These are phyloP conservation scores for Cicer yamashitae DNA, from an alignment of 306 rosid species.

Conservation along the genomic window DNA sequence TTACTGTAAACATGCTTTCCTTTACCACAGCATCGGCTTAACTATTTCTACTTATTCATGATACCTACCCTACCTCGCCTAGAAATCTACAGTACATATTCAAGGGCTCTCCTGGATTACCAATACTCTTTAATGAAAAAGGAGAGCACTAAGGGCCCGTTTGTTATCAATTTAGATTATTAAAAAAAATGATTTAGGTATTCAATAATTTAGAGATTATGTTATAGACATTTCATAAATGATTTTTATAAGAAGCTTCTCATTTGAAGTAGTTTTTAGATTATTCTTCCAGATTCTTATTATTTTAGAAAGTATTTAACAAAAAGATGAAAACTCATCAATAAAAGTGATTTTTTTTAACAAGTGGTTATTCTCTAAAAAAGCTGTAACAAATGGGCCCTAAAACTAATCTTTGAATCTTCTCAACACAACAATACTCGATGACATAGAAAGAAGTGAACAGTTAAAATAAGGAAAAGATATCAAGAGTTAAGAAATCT, in stretches of 20 bases:
- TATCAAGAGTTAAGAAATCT: slow-evolving; percentile 24
- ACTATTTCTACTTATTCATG: slow-evolving; percentile 19
- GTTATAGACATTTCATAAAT: no score
- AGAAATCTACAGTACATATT: slow-evolving; percentile 30
- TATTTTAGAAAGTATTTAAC: no score
- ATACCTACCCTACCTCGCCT: slow-evolving; percentile 1
- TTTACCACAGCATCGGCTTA: slow-evolving; percentile 23
- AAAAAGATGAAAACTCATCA: no score
- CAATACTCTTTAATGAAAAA: slow-evolving; percentile 21
- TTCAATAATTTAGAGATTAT: no score
- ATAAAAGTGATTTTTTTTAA: no score
- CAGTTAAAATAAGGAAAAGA: background rate
- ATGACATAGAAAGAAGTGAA: slow-evolving; percentile 11
- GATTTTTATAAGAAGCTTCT: no score
- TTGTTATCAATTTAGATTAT: no score
- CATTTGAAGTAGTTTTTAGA: no score
- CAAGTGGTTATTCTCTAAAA: no score
- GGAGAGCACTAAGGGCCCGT: background rate
- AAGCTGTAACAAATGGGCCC: no score
- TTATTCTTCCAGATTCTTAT: no score
- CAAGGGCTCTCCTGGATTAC: slow-evolving; percentile 12
- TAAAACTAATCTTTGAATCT: slow-evolving; percentile 9
- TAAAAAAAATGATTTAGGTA: no score
- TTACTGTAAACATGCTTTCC: slow-evolving; percentile 24
- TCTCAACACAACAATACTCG: slow-evolving; percentile 29